These are phyloP conservation scores for Amanita subjunquillea DNA, from an alignment of 768 basidiomycete genomes.

Conservation along the genomic window DNA sequence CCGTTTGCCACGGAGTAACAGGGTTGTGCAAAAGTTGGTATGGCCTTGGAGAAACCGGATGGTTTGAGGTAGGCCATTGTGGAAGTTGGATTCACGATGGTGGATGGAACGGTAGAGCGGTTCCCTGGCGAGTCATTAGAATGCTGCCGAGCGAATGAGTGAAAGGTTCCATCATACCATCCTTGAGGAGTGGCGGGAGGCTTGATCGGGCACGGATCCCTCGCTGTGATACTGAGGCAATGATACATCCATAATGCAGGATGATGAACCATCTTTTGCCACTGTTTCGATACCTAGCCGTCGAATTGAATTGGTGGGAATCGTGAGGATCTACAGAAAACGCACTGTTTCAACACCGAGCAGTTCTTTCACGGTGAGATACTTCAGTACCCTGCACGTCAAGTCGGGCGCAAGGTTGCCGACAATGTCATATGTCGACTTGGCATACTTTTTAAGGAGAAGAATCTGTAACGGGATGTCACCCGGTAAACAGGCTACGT, in stretches of 20 bases:
- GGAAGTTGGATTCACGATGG: conserved; percentile 80
- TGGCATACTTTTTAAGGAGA: conserved; percentile 75
- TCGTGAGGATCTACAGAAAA: conserved; percentile 1
- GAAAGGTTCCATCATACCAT: conserved; percentile 39
- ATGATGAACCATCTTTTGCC: conserved; percentile 39
- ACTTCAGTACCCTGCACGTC: conserved; percentile 51
- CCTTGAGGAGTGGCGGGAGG: conserved; percentile 56
- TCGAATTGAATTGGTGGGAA: conserved; percentile 9
- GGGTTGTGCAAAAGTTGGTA: conserved; percentile 79
- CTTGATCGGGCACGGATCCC: conserved; percentile 58
- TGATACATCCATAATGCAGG: conserved; percentile 73
- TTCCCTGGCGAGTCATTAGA: conserved; percentile 20
- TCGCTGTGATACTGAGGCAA: conserved; percentile 60
- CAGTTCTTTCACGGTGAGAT: conserved; percentile 46
- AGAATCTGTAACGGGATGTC: conserved; percentile 80
- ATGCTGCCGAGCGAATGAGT: neutral
- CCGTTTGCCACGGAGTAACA: conserved; percentile 66
- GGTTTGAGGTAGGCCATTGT: conserved; percentile 61
- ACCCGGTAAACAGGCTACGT: conserved; percentile 65
- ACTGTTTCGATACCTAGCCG: conserved; percentile 33
- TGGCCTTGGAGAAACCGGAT: conserved; percentile 76
- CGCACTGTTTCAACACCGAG: conserved; percentile 47
- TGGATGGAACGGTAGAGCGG: conserved; percentile 73
- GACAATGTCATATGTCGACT: conserved; percentile 75
- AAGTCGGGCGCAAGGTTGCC: conserved; percentile 60